These are phyloP conservation scores for Phaffomyces thermotolerans DNA, from an alignment of 805 yeast genomes.

Conservation along the genomic window DNA sequence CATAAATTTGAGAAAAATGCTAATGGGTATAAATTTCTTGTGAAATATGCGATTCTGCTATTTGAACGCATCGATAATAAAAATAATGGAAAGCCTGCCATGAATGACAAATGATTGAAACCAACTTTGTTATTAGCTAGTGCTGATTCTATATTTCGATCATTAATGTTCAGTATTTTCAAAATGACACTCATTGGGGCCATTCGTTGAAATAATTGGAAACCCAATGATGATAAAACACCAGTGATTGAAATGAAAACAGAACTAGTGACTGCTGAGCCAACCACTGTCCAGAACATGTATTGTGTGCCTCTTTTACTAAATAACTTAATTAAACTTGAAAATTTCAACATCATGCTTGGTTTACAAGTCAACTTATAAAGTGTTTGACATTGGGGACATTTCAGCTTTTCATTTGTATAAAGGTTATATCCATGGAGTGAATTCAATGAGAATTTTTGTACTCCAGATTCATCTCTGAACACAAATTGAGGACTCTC, in stretches of 20 bases:
- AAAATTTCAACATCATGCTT: slow-evolving; percentile 7
- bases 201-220: slow-evolving; percentile 20
- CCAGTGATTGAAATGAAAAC: slow-evolving; percentile 16
- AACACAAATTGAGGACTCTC: background rate
- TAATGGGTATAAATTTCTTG: slow-evolving; percentile 16
- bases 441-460: slow-evolving; percentile 3
- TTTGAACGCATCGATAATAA: slow-evolving; percentile 20
- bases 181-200: slow-evolving; percentile 28
- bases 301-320: slow-evolving; percentile 3
- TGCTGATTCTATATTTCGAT: slow-evolving; percentile 12
- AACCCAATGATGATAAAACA: slow-evolving; percentile 23
- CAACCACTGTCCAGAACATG: slow-evolving; percentile 7
- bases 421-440: slow-evolving; percentile 2
- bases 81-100: slow-evolving; percentile 27
- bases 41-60: background rate
- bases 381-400: slow-evolving; percentile 33
- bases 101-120: slow-evolving; percentile 10
- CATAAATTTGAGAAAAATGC: slow-evolving; percentile 12
- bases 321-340: slow-evolving; percentile 15
- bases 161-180: slow-evolving; percentile 23
- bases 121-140: slow-evolving; percentile 7
- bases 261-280: slow-evolving; percentile 18
- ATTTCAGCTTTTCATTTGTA: slow-evolving; percentile 17
- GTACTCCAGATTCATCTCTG: background rate
- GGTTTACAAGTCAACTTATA: slow-evolving; percentile 22